These are phyloP conservation scores for Cetradonia linearis DNA, from an alignment of 495 filamentous ascomycete genomes.

Conservation along the genomic window DNA sequence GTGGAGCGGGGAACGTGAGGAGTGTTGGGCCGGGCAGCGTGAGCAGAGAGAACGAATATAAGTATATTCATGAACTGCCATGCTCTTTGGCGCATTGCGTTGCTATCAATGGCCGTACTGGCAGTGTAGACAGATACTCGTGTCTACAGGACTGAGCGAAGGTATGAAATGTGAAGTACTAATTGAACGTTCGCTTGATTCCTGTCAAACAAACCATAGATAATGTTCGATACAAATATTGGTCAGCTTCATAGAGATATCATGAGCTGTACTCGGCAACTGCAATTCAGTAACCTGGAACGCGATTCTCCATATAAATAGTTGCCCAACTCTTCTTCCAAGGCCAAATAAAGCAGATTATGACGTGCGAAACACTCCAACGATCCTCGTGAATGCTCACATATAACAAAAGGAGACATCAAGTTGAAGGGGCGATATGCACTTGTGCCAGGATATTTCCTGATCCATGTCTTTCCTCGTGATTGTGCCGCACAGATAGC, in stretches of 20 bases:
- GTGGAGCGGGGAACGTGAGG: not conserved
- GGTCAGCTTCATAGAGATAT: not conserved
- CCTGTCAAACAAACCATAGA: not conserved
- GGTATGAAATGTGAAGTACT: not conserved
- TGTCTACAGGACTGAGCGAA: not conserved
- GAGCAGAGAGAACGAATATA: no score
- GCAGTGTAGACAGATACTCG: not conserved
- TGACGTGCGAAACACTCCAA: slow-evolving; percentile 1
- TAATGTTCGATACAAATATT: not conserved
- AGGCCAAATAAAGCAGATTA: not conserved
- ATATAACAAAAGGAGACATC: not conserved
- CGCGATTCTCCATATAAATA: not conserved
- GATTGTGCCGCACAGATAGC: not conserved
- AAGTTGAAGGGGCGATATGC: not conserved
- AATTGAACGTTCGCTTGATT: not conserved
- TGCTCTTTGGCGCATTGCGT: not conserved
- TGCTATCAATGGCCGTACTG: not conserved
- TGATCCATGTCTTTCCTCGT: not conserved
- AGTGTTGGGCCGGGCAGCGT: not conserved
- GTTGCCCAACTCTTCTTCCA: not conserved
- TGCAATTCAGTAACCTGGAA: not conserved
- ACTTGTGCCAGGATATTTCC: not conserved
- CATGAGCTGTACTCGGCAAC: not conserved
- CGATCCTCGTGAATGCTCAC: not conserved
- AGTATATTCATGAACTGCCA: not conserved